Evolutionary conservation across 2,329 filamentous ascomycete genomes (phyloP).

Genomic region (Waltergamsia citrina): DNA sequence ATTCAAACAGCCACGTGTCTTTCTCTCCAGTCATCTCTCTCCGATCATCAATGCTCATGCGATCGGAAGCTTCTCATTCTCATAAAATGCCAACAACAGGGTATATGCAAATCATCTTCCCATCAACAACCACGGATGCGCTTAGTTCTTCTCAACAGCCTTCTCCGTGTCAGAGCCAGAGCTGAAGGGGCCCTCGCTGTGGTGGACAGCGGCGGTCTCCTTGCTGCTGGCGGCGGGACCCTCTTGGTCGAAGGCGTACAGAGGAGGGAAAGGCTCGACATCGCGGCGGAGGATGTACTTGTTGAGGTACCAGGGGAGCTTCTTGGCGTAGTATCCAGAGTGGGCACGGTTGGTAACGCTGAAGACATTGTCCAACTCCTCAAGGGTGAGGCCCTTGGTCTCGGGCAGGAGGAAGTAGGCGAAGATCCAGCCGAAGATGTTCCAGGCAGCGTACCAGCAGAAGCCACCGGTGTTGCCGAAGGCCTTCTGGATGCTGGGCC

Average conservation of each 20-base stretch:
- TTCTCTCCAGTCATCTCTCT: too few relatives aligned
- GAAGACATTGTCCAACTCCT: conserved; percentile 24
- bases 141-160: too few relatives aligned
- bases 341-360: conserved; percentile 18
- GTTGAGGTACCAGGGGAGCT: conserved; percentile 20
- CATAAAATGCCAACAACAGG: too few relatives aligned
- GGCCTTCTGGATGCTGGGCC: conserved; percentile 12
- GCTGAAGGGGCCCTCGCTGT: conserved; percentile 5
- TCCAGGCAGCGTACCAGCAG: conserved; percentile 27
- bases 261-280: conserved; percentile 17
- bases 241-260: conserved; percentile 18
- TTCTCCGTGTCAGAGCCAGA: conserved; percentile 1
- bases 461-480: conserved; percentile 25
- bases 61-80: too few relatives aligned
- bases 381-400: conserved; percentile 22
- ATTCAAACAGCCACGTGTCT: too few relatives aligned
- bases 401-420: conserved; percentile 23
- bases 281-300: conserved; percentile 17
- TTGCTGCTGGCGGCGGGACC: neutral
- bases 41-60: too few relatives aligned
- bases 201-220: conserved; percentile 2
- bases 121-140: too few relatives aligned
- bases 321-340: conserved; percentile 17
- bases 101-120: too few relatives aligned
- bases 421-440: conserved; percentile 20